Evolutionary conservation across 495 filamentous ascomycete genomes (phyloP).

Genomic region (Xylona heveae): DNA sequence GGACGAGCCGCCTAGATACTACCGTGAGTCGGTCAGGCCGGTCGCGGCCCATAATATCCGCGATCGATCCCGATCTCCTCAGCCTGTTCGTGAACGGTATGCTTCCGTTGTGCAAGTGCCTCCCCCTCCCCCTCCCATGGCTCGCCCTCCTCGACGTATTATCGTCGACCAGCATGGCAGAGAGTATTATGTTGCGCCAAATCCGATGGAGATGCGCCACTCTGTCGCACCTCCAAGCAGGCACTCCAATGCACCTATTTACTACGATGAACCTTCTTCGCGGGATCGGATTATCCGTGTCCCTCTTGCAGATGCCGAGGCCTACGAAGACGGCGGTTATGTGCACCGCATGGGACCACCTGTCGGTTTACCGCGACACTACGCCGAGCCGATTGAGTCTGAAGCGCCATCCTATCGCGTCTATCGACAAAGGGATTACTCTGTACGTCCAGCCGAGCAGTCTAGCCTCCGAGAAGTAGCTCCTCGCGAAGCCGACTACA

Average conservation of each 20-base stretch:
- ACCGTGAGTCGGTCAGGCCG: constrained; percentile 29
- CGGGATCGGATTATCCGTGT: constrained; percentile 19
- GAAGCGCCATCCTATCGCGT: constrained; percentile 19
- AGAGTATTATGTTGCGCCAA: constrained; percentile 40
- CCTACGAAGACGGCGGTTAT: constrained; percentile 23
- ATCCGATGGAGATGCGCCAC: constrained; percentile 21
- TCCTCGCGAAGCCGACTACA: constrained; percentile 1
- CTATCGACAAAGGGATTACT: constrained; percentile 30
- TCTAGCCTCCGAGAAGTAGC: constrained; percentile 4
- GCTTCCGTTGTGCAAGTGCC: constrained; percentile 19
- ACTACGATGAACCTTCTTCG: constrained; percentile 24
- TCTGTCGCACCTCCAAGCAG: constrained; percentile 21
- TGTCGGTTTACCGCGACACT: constrained; percentile 22
- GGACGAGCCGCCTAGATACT: constrained; percentile 29
- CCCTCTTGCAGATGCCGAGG: constrained; percentile 24
- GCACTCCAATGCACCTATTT: constrained; percentile 18
- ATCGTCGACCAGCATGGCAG: constrained; percentile 50
- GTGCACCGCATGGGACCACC: constrained; percentile 20
- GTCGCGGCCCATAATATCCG: constrained; percentile 20
- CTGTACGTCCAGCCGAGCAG: constrained; percentile 12
- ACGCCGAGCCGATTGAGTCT: constrained; percentile 31
- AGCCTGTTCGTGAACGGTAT: constrained; percentile 24
- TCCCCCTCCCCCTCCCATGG: constrained; percentile 21
- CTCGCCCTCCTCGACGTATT: constrained; percentile 33
- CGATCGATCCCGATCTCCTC: constrained; percentile 37